A percentile compares a stretch with the other conserved stretches of the same genome.
phyloP scores from a whole-genome alignment of 805 yeast species.

The Metschnikowia hibisci region DNA sequence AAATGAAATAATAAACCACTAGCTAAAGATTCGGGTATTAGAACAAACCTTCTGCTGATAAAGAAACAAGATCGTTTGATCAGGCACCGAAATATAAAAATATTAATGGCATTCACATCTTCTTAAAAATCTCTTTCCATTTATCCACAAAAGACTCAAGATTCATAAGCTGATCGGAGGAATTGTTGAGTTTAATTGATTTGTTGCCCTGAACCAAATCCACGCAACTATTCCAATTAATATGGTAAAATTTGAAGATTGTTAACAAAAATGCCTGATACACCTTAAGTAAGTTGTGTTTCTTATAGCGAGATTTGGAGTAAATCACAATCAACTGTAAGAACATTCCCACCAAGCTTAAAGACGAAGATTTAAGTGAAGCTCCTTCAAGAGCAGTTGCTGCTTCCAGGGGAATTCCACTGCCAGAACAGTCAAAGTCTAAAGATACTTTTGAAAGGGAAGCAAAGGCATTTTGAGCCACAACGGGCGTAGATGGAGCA shows the following conservation, averaged over 20 bases:
- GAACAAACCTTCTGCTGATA: neutral
- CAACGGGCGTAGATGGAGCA: conserved; percentile 42
- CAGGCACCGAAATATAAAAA: too few relatives aligned
- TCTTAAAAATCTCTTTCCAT: conserved; percentile 31
- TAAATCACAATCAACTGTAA: conserved; percentile 33
- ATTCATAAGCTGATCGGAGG: conserved; percentile 30
- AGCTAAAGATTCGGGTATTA: neutral
- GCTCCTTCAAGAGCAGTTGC: conserved; percentile 7
- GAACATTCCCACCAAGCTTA: conserved; percentile 29
- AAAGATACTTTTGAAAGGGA: conserved; percentile 10
- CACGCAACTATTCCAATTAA: conserved; percentile 36
- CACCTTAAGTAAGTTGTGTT: conserved; percentile 27
- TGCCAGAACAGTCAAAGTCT: conserved; percentile 5
- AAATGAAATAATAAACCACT: too few relatives aligned
- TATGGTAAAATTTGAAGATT: conserved; percentile 37
- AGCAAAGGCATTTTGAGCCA: conserved; percentile 12
- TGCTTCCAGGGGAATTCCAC: neutral
- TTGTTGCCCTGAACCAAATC: conserved; percentile 33
- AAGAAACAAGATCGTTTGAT: too few relatives aligned
- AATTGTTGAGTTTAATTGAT: conserved; percentile 37
- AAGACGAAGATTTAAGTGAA: conserved; percentile 24
- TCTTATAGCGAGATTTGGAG: conserved; percentile 32
- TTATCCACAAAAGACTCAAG: conserved; percentile 36
- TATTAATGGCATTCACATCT: conserved; percentile 15
- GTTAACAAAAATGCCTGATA: conserved; percentile 31